Conservation (phyloP, 1,284 basidiomycete genomes). For the Malassezia dermatis region DNA sequence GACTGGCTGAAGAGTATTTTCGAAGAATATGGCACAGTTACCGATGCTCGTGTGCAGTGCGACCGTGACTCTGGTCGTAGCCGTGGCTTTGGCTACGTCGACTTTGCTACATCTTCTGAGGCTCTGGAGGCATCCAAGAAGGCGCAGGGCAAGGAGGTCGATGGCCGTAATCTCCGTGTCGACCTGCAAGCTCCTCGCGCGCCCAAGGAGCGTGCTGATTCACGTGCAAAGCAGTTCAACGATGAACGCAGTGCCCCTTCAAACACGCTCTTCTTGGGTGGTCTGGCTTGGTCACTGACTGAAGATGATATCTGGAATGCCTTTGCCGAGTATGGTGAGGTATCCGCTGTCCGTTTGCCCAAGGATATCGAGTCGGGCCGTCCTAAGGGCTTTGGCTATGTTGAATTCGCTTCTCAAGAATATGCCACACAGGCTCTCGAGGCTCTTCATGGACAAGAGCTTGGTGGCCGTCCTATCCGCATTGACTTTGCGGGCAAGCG, state of each 20-base stretch:
- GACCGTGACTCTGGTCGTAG: constrained; percentile 62
- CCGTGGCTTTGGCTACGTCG: constrained; percentile 76
- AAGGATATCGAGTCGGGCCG: constrained; percentile 83
- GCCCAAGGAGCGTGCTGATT: constrained; percentile 57
- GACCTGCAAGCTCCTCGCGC: constrained; percentile 64
- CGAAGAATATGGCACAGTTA: constrained; percentile 73
- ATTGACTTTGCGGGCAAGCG: constrained; percentile 69
- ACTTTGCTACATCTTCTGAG: constrained; percentile 56
- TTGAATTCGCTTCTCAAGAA: constrained; percentile 76
- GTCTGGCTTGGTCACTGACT: constrained; percentile 67
- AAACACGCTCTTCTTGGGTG: constrained; percentile 76
- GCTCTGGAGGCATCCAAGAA: constrained; percentile 58
- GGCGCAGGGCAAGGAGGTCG: constrained; percentile 74
- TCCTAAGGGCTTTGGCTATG: constrained; percentile 93
- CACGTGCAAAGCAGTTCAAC: constrained; percentile 63
- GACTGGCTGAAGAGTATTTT: constrained; percentile 91
- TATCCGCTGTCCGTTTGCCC: constrained; percentile 79
- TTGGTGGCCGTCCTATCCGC: constrained; percentile 71
- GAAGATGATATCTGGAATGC: constrained; percentile 84
- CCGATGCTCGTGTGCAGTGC: constrained; percentile 75
- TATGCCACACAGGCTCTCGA: constrained; percentile 72
- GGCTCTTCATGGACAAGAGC: constrained; percentile 60
- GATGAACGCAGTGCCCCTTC: constrained; percentile 58
- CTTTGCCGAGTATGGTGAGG: constrained; percentile 79
- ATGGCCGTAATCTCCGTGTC: constrained; percentile 77